Evolutionary conservation across 176 grass and related monocot genomes (phyloP), one percentile per base, ranked within the genome.

Genomic region (Ananas comosus): DNA sequence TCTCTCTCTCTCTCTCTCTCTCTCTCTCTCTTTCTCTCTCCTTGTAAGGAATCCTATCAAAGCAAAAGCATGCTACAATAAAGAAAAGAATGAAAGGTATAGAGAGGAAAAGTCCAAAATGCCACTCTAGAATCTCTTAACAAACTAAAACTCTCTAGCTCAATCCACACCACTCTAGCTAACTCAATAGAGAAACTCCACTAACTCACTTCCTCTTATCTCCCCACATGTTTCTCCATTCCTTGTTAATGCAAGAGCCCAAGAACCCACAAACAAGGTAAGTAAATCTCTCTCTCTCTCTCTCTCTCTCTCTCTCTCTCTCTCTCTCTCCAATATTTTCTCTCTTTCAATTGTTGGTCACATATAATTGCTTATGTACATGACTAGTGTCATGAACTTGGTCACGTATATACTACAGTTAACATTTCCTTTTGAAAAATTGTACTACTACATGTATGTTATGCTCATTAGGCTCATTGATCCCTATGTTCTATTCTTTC

Each of bases 261-360:
- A 88, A 85, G 76, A 83, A 71, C 58, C 63, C 82, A 5, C 77
- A 78, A 52, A 9, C 80, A 51, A 85, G 85, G 82, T 76, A 79
- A 50, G 51, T 42, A 21, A n/a, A n/a, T 59, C n/a, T n/a, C 12
- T 12, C 53, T 56, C 53, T 56, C 12, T 56, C 53, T 14, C 53
- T 56, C 14, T 56, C 12, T 50, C 9, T 18, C 21, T 42, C 27
- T 6, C 9, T 48, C 8, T n/a, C 12, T 65, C 17, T 24, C 19
- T 27, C 61, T 22, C 11, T 10, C 9, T 14, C 33, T 42, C 33
- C 33, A 42, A 42, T 42, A 42, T 42, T 6, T 42, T 42, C 33
- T 42, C 33, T 42, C 79, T 48, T 54, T 52, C 27, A 58, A 3
- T 51, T 51, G 11, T 12, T n/a, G 13, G n/a, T 17, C 66, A 9